Percentiles rank a stretch among this genome's conserved stretches.
Evolutionary conservation across 352 stramenopile species (phyloP).

Genomic region (Pythium periplocum): DNA sequence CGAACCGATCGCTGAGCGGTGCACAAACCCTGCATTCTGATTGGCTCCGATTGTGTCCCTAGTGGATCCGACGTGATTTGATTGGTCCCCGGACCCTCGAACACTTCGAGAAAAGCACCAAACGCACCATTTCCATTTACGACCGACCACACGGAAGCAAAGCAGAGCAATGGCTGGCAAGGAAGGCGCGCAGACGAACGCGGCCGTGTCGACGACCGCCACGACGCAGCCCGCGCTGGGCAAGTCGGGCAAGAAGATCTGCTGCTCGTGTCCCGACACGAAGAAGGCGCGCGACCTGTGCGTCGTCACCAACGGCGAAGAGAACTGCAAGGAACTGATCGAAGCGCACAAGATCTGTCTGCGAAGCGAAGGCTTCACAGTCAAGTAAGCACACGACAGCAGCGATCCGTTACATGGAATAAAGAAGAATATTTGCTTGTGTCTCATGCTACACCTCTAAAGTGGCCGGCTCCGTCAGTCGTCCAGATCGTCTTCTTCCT

Average conservation of each 20-base stretch:
- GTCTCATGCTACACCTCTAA: too few species aligned
- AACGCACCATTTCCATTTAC: neutral
- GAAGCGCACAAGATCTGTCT: conserved; percentile 97
- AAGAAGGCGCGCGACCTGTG: conserved; percentile 92
- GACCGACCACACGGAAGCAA: too few species aligned
- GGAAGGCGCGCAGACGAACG: conserved; percentile 14
- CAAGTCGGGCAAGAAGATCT: conserved; percentile 98
- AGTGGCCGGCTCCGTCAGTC: too few species aligned
- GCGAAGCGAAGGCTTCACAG: conserved; percentile 93
- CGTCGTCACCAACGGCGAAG: conserved; percentile 89
- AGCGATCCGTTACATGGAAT: too few species aligned
- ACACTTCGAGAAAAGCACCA: conserved; percentile 11
- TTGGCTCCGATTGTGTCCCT: too few species aligned
- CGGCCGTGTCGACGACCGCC: conserved; percentile 3
- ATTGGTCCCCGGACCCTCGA: too few species aligned
- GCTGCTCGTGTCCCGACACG: conserved; percentile 96
- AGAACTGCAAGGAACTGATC: conserved; percentile 93
- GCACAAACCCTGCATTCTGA: too few species aligned
- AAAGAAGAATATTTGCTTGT: too few species aligned
- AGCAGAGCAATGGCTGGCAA: conserved; percentile 40
- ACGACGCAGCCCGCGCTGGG: conserved; percentile 49
- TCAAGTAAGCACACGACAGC: conserved; percentile 58
- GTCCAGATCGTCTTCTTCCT: conserved; percentile 39
- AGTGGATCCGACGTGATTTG: too few species aligned
- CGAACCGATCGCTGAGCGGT: too few species aligned